Conservation (phyloP, 768 basidiomycete species). For the Termitomyces eurrhizus region DNA sequence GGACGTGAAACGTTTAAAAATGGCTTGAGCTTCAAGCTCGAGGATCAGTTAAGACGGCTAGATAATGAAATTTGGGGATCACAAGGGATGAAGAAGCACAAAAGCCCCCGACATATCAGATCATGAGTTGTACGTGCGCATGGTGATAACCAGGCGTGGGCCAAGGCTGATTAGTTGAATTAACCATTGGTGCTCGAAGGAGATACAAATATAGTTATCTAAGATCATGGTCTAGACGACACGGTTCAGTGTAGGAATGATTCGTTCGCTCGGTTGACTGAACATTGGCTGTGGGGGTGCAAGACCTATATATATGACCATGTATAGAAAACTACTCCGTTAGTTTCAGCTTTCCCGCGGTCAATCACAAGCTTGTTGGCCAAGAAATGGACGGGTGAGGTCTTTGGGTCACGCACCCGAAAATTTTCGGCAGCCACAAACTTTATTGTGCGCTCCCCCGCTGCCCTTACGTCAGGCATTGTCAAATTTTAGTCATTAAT, state of each 20-base stretch:
- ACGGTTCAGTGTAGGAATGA: not conserved
- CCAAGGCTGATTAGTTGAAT: not conserved
- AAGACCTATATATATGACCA: too few relatives aligned
- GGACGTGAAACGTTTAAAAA: too few relatives aligned
- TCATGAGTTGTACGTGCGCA: not conserved
- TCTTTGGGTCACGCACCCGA: too few relatives aligned
- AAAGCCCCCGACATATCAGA: not conserved
- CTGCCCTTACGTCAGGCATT: too few relatives aligned
- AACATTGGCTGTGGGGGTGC: not conserved
- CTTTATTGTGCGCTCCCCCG: too few relatives aligned
- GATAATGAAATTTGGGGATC: not conserved
- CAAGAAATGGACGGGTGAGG: too few relatives aligned
- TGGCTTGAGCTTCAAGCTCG: too few relatives aligned
- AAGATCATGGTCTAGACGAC: not conserved
- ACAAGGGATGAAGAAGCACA: not conserved
- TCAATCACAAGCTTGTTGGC: too few relatives aligned
- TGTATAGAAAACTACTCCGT: too few relatives aligned
- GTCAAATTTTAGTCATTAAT: too few relatives aligned
- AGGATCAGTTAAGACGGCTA: not conserved
- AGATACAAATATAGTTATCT: not conserved
- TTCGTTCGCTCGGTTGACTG: not conserved
- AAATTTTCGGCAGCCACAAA: too few relatives aligned
- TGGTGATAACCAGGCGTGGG: not conserved
- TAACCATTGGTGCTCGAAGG: not conserved
- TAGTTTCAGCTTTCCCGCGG: too few relatives aligned